Evolutionary conservation across 1,139 yeast genomes (phyloP), one percentile per base, ranked within the genome.

Genomic region (Eremothecium sinecaudum): DNA sequence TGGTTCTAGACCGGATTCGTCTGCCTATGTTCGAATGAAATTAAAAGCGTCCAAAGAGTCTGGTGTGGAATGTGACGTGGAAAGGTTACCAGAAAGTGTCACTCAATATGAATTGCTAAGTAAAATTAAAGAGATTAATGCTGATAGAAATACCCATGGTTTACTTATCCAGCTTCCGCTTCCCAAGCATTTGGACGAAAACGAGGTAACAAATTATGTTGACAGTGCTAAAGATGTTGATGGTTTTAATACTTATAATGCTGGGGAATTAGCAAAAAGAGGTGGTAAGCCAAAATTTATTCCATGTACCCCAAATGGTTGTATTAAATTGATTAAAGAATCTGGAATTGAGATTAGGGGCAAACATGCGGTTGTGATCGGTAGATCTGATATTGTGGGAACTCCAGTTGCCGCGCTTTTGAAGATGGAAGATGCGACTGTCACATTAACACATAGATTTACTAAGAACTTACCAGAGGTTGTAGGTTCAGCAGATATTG

Each of bases 281-380:
- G 80, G 79, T 35, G 87, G 87, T n/a, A 55, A 59, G 15, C 84
- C 90, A 17, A 59, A 65, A 44, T 79, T 78, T 56, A 67, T 75
- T 45, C 92, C 92, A 28, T 80, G 92, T 55, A 80, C 92, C 9
- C 92, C 92, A 34, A 73, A 74, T 52, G 92, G 90, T 37, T 73
- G 79, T 38, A 72, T 80, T 56, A 77, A 74, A 51, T 62, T 80
- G 50, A 63, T 80, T 48, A 70, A 75, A 48, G 72, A 79, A 42
- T 73, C 82, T 16, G 75, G 78, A 2, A 62, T 75, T 32, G 59
- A 61, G 18, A 59, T 79, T 41, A 56, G 68, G 35, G 90, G 90
- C 36, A 75, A 78, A 47, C 70, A 71, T 47, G 90, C 84, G 2
- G 90, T 79, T 30, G 86, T 80, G 9, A 62, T 81, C 45, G 92